A percentile compares a stretch with the other conserved stretches of the same genome.
These are phyloP conservation scores for Phaeosphaeriaceae sp. DNA, from an alignment of 2,329 filamentous ascomycete species.

Conservation along the genomic window DNA sequence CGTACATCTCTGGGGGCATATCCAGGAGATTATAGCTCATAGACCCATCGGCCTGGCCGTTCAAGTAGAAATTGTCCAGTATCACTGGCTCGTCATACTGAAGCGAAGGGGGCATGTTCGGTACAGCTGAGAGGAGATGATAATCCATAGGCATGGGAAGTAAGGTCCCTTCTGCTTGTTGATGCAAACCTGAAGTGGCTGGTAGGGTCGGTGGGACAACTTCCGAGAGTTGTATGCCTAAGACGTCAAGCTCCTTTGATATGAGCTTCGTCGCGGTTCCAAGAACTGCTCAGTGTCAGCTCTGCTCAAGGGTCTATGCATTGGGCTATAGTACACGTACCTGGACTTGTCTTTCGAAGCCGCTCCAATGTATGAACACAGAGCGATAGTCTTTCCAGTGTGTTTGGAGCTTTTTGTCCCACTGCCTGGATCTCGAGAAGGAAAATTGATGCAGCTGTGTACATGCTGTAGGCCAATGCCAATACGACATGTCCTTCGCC, in stretches of 20 bases:
- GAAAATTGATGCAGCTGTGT: slow-evolving; percentile 17
- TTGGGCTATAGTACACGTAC: slow-evolving; percentile 1
- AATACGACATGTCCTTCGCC: slow-evolving; percentile 15
- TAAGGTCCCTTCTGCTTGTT: background rate
- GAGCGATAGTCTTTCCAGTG: slow-evolving; percentile 9
- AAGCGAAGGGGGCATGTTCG: background rate
- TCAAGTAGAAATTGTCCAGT: slow-evolving; percentile 7
- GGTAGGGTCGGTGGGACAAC: background rate
- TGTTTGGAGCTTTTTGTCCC: slow-evolving; percentile 9
- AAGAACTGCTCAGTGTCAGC: slow-evolving; percentile 6
- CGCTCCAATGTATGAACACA: slow-evolving; percentile 9
- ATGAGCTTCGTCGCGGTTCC: slow-evolving; percentile 7
- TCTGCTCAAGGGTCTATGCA: background rate
- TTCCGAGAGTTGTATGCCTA: slow-evolving; percentile 7
- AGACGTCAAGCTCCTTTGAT: slow-evolving; percentile 7
- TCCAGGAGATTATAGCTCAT: slow-evolving; percentile 14
- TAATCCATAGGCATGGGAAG: background rate
- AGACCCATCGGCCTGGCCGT: slow-evolving; percentile 5
- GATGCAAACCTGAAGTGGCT: background rate
- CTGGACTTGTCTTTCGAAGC: slow-evolving; percentile 10
- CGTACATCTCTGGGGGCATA: slow-evolving; percentile 18
- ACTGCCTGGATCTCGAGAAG: slow-evolving; percentile 16
- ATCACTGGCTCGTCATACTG: slow-evolving; percentile 5
- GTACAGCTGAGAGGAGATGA: background rate
- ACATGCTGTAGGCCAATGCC: slow-evolving; percentile 16